Evolutionary conservation across 768 basidiomycete species (phyloP).

Genomic region (Serendipita sp.): DNA sequence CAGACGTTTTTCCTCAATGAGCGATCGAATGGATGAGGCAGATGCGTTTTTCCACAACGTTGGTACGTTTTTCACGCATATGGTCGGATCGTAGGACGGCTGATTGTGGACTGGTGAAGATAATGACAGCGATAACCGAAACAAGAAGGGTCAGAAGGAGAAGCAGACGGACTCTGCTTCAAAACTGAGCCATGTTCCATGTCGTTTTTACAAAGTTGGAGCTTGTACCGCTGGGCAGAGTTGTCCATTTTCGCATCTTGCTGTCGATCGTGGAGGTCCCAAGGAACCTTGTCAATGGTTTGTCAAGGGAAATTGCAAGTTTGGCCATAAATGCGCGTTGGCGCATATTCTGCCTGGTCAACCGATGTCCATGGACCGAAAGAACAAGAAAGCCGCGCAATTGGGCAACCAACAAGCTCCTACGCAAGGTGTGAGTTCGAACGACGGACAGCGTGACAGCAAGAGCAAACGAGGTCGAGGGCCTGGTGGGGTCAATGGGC

Average conservation of each 20-base stretch:
- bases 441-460: neutral
- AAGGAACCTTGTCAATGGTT: conserved; percentile 82
- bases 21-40: neutral
- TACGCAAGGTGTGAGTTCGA: neutral
- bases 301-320: conserved; percentile 82
- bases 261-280: conserved; percentile 55
- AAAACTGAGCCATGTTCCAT: conserved; percentile 90
- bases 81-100: neutral
- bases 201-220: conserved; percentile 92
- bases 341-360: conserved; percentile 91
- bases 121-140: neutral
- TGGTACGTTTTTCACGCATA: neutral
- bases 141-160: neutral
- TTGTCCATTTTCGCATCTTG: conserved; percentile 85
- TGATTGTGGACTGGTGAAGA: neutral
- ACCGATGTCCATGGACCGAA: conserved; percentile 86
- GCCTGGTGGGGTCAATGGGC: neutral
- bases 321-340: conserved; percentile 72
- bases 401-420: conserved; percentile 12
- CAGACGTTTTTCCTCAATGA: neutral
- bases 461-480: neutral
- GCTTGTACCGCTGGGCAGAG: conserved; percentile 85
- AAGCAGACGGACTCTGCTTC: conserved; percentile 28
- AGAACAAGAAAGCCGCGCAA: conserved; percentile 91
- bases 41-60: neutral